Conservation (phyloP, 768 basidiomycete genomes). For the Naematelia aurantialba region DNA sequence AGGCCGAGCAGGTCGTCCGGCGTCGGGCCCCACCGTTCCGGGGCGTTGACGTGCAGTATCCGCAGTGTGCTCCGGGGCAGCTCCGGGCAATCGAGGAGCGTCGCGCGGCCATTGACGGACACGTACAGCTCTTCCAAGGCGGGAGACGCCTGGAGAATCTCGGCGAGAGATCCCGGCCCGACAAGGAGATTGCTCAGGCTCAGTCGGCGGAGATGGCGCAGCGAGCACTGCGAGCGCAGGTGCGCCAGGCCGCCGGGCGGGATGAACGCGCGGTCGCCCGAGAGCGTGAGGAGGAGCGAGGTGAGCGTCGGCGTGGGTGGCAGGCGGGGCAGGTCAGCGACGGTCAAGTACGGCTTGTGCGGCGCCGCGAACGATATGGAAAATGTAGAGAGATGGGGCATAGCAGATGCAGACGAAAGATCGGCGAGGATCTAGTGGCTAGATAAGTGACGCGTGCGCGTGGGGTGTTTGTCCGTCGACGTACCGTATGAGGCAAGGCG, state of each 20-base stretch:
- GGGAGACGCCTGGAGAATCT: constrained; percentile 11
- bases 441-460: too few relatives aligned
- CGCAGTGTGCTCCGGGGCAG: constrained; percentile 5
- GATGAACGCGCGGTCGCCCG: constrained; percentile 16
- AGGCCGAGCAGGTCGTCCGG: constrained; percentile 25
- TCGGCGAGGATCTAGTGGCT: constrained; percentile 32
- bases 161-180: constrained; percentile 10
- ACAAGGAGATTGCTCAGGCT: constrained; percentile 35
- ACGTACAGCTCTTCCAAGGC: constrained; percentile 36
- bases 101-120: constrained; percentile 20
- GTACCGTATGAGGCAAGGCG: constrained; percentile 32
- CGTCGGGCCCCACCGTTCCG: constrained; percentile 27
- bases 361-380: constrained; percentile 32
- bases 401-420: constrained; percentile 16
- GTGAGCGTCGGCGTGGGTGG: constrained; percentile 15
- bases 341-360: constrained; percentile 12
- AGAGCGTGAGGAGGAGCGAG: constrained; percentile 32
- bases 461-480: too few relatives aligned
- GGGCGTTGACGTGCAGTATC: constrained; percentile 34
- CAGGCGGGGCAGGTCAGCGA: constrained; percentile 25
- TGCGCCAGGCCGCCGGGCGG: constrained; percentile 14
- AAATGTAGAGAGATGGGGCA: constrained; percentile 24
- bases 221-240: constrained; percentile 14
- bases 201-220: constrained; percentile 17
- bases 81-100: constrained; percentile 18